These are phyloP conservation scores for Fusarium papillatum DNA, from an alignment of 2,329 filamentous ascomycete species.

Conservation along the genomic window DNA sequence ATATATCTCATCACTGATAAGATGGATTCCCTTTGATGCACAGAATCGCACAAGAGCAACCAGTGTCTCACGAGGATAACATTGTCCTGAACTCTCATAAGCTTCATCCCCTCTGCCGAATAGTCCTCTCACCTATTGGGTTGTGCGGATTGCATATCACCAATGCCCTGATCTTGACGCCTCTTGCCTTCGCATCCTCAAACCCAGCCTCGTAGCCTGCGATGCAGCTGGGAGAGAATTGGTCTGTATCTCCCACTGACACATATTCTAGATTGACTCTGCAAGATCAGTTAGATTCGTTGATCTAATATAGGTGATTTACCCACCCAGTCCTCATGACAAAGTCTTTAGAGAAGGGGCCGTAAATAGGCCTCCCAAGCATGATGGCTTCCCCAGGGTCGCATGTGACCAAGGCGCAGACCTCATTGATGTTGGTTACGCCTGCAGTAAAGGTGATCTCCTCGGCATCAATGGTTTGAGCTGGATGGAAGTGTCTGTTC, in stretches of 20 bases:
- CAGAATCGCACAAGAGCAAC: neutral
- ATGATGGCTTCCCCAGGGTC: neutral
- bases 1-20: constrained; percentile 5
- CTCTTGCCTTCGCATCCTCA: neutral
- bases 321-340: neutral
- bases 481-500: neutral
- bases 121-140: neutral
- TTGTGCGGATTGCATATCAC: constrained; percentile 6
- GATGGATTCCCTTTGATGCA: neutral
- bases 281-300: neutral
- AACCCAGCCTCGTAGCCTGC: neutral
- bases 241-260: neutral
- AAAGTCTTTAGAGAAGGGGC: neutral
- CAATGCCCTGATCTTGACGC: neutral
- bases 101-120: neutral
- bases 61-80: neutral
- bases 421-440: neutral
- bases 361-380: neutral
- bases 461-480: neutral
- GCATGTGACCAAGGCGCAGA: neutral
- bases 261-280: neutral
- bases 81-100: neutral
- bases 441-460: neutral
- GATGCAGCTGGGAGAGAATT: neutral
- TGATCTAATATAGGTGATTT: neutral